Evolutionary conservation across 129 eudicot genomes (phyloP).

Genomic region (Flaveria bidentis): DNA sequence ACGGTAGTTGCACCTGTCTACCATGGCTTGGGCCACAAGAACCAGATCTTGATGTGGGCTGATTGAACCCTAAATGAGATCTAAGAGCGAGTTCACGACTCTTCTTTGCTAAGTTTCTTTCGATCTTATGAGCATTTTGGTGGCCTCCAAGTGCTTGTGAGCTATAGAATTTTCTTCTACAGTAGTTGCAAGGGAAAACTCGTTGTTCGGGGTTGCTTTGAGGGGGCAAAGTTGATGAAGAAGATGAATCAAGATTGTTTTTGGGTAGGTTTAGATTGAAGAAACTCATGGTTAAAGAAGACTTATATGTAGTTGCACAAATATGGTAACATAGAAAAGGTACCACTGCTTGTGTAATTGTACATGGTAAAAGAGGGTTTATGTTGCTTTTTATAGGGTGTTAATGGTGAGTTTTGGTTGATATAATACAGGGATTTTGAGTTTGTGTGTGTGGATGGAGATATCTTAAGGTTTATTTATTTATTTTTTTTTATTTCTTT

Average conservation of each 20-base stretch:
- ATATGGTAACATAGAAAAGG: background rate
- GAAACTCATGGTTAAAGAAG: conserved; percentile 44
- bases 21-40: conserved; percentile 31
- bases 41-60: conserved; percentile 24
- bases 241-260: conserved; percentile 42
- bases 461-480: background rate
- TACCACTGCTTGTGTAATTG: background rate
- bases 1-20: conserved; percentile 24
- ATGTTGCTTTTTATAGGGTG: conserved; percentile 38
- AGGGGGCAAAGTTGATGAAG: conserved; percentile 45
- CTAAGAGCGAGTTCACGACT: conserved; percentile 42
- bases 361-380: conserved; percentile 22
- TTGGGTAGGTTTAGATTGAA: conserved; percentile 52
- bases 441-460: conserved; percentile 31
- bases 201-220: conserved; percentile 37
- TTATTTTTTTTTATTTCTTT: too few relatives aligned
- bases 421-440: background rate
- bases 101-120: conserved; percentile 74
- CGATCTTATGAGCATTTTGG: conserved; percentile 89
- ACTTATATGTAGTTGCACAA: background rate
- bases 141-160: conserved; percentile 97
- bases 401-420: conserved; percentile 23
- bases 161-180: conserved; percentile 73
- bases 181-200: conserved; percentile 72
- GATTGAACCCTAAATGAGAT: conserved; percentile 33